A percentile compares a stretch with the other conserved stretches of the same genome.
phyloP scores from a whole-genome alignment of 148 eudicot species.

The Rhododendron ferrugineum region DNA sequence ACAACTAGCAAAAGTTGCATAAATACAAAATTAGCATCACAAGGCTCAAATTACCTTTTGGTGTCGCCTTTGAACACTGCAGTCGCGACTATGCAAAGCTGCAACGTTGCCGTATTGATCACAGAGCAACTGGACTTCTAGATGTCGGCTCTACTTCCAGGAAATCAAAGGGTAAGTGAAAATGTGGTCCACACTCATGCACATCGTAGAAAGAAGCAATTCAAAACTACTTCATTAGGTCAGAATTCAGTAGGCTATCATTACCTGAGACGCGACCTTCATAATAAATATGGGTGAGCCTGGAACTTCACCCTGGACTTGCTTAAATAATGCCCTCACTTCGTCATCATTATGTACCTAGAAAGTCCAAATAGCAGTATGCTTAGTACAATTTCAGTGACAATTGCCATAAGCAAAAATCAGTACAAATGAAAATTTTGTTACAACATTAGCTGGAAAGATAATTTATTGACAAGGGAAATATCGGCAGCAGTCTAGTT shows the following conservation, averaged over 20 bases:
- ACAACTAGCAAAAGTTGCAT: not conserved
- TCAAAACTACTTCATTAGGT: not conserved
- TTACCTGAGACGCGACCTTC: slow-evolving; percentile 98
- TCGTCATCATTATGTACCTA: slow-evolving; percentile 99
- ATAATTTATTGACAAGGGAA: not conserved
- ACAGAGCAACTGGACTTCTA: slow-evolving; percentile 95
- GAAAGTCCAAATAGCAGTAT: slow-evolving; percentile 18
- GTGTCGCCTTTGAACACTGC: slow-evolving; percentile 98
- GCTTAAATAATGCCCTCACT: slow-evolving; percentile 93
- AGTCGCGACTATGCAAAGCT: slow-evolving; percentile 98
- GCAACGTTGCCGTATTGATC: slow-evolving; percentile 98
- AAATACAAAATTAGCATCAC: not conserved
- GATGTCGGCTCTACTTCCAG: slow-evolving; percentile 80
- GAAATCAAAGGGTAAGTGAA: slow-evolving; percentile 14
- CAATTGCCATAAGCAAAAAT: not conserved
- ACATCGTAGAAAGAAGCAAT: slow-evolving; percentile 7
- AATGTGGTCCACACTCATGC: slow-evolving; percentile 5
- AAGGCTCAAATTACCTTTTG: slow-evolving; percentile 59
- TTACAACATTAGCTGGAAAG: not conserved
- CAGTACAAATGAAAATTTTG: not conserved
- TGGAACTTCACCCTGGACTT: slow-evolving; percentile 99
- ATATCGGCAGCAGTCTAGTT: not conserved
- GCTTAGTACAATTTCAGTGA: not conserved
- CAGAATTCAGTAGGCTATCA: slow-evolving; percentile 21
- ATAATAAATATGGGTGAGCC: slow-evolving; percentile 98